phyloP scores from a whole-genome alignment of 208 protist species.

The Trypanosoma vivax region DNA sequence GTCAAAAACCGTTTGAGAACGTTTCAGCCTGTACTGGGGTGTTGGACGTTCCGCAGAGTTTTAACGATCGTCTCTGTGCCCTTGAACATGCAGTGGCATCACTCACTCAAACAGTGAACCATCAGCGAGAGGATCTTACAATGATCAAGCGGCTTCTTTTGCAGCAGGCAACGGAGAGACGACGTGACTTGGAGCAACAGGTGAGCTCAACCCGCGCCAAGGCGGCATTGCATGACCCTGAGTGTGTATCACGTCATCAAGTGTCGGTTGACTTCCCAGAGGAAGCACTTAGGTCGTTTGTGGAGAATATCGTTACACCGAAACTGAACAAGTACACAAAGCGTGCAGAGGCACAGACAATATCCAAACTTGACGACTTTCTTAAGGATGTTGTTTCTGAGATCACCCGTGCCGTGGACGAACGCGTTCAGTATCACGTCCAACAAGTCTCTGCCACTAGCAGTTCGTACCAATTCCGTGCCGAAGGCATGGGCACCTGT shows the following conservation, averaged over 20 bases:
- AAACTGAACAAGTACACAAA: conserved; percentile 55
- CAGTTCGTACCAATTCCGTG: neutral
- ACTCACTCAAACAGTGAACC: conserved; percentile 64
- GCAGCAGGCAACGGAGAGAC: conserved; percentile 58
- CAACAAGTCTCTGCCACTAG: neutral
- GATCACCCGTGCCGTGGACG: conserved; percentile 46
- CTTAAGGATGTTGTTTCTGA: conserved; percentile 51
- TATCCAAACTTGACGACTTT: conserved; percentile 62
- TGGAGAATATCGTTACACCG: conserved; percentile 52
- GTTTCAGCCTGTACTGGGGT: neutral
- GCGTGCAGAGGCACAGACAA: conserved; percentile 43
- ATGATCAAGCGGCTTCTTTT: conserved; percentile 83
- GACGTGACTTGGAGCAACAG: conserved; percentile 44
- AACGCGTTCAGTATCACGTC: conserved; percentile 31
- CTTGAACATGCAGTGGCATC: conserved; percentile 72
- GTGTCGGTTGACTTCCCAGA: conserved; percentile 77
- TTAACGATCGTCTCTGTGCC: conserved; percentile 42
- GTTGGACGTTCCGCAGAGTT: conserved; percentile 8
- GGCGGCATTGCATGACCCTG: conserved; percentile 13
- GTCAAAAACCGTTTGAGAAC: neutral
- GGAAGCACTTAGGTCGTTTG: conserved; percentile 58
- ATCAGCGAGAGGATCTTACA: conserved; percentile 80
- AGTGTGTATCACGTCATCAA: conserved; percentile 39
- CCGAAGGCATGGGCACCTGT: neutral
- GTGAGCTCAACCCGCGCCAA: neutral